Evolutionary conservation across 2,329 filamentous ascomycete species (phyloP).

Genomic region (Aureobasidium sp.): DNA sequence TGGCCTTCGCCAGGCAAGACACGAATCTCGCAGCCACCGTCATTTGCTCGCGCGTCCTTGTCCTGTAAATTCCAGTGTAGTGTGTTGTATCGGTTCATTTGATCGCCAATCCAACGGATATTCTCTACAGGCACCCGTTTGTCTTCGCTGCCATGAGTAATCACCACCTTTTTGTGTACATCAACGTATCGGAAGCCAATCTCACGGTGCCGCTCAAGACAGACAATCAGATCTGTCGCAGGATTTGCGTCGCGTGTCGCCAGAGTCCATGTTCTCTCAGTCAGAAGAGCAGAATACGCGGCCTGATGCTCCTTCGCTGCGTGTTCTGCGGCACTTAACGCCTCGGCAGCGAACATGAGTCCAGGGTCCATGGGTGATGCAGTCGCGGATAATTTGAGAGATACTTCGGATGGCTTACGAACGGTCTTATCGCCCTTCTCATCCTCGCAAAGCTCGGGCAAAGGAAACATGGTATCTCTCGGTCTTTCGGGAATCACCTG

Average conservation of each 20-base stretch:
- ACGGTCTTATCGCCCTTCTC: conserved; percentile 14
- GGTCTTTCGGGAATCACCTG: conserved; percentile 36
- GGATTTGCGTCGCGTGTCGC: conserved; percentile 89
- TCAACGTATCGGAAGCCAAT: conserved; percentile 98
- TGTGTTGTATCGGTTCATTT: conserved; percentile 54
- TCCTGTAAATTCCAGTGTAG: conserved; percentile 6
- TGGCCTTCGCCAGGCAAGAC: conserved; percentile 89
- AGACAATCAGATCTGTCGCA: conserved; percentile 85
- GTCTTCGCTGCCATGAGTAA: conserved; percentile 88
- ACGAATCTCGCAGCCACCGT: conserved; percentile 66
- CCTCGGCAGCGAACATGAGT: conserved; percentile 35
- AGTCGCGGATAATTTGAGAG: conserved; percentile 28
- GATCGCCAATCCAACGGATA: conserved; percentile 86
- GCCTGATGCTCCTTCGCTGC: conserved; percentile 65
- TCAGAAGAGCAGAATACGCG: conserved; percentile 77
- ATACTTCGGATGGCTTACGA: conserved; percentile 23
- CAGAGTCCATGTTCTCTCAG: conserved; percentile 88
- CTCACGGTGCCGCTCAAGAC: conserved; percentile 79
- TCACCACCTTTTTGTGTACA: conserved; percentile 82
- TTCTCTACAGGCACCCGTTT: conserved; percentile 91
- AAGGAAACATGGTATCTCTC: conserved; percentile 25
- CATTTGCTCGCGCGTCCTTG: conserved; percentile 16
- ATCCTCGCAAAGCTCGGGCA: conserved; percentile 22
- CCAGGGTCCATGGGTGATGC: conserved; percentile 32
- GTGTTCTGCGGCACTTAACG: conserved; percentile 47